Percentiles rank a stretch among this genome's conserved stretches.
Evolutionary conservation across 352 stramenopile genomes (phyloP).

Genomic region (Phytophthora rubi): DNA sequence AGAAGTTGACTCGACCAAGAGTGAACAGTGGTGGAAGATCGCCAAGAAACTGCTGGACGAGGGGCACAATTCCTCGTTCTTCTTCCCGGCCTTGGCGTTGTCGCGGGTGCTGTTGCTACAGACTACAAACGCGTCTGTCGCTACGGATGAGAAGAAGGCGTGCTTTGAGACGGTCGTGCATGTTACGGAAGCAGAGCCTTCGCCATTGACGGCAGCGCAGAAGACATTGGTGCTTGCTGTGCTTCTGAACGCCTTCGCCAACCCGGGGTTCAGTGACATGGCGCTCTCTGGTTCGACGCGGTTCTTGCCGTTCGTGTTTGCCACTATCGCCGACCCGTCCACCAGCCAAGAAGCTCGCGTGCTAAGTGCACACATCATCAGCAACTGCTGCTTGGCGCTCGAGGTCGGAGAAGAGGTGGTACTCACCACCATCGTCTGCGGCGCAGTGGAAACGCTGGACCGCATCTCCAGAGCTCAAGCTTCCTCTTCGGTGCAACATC

Average conservation of each 20-base stretch:
- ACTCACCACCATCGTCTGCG: conserved; percentile 75
- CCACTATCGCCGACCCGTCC: conserved; percentile 48
- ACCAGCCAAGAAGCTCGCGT: conserved; percentile 50
- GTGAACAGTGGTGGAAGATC: conserved; percentile 48
- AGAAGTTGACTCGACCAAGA: conserved; percentile 19
- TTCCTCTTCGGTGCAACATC: conserved; percentile 36
- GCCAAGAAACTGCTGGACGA: conserved; percentile 52
- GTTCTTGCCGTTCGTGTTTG: conserved; percentile 78
- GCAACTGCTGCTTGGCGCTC: conserved; percentile 77
- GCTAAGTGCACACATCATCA: conserved; percentile 65
- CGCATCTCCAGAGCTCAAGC: conserved; percentile 44
- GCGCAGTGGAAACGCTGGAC: conserved; percentile 72
- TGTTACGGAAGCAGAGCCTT: conserved; percentile 41
- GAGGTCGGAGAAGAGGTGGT: conserved; percentile 73
- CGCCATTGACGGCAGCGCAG: conserved; percentile 45
- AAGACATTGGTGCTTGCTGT: conserved; percentile 65
- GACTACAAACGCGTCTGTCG: conserved; percentile 23
- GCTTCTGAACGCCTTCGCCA: conserved; percentile 72
- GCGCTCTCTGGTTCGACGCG: conserved; percentile 49
- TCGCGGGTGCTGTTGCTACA: conserved; percentile 69
- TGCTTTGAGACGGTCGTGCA: conserved; percentile 62
- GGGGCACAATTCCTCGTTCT: conserved; percentile 40
- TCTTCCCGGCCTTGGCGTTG: conserved; percentile 65
- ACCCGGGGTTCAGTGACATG: conserved; percentile 56
- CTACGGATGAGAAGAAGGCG: conserved; percentile 43